Base-by-base conservation (phyloP, 306 rosid species). In the Cercis canadensis region DNA sequence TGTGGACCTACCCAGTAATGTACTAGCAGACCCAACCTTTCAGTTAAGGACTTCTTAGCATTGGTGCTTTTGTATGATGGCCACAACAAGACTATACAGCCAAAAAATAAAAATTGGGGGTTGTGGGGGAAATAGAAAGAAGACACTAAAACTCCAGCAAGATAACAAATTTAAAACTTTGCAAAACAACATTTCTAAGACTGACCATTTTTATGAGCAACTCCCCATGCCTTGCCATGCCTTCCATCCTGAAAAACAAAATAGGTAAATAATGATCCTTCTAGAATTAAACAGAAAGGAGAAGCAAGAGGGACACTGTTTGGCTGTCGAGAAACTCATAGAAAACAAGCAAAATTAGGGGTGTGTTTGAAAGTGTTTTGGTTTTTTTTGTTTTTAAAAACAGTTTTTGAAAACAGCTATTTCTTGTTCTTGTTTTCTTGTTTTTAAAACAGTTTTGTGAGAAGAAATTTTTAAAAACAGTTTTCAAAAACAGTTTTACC, bases 161-260 rank as follows among this genome's bases (percentile, higher is more conserved):
- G 3, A 7, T 3, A 44, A 6, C 39, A 49, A 18, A 7, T 3
- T 1, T 40, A 15, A 57, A 57, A 47, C 37, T 44, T 37, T 49
- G 21, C 65, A 34, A 52, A 24, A 76, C 33, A 36, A 34, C 37
- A 58, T 49, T 41, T 32, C 11, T 7, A 41, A 18, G 51, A 64
- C 82, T 60, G 61, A 91, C 99, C 99, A 47, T 86, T 82, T 81
- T 89, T 95, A 68, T 91, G 72, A 84, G 83, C 96, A 41, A 95
- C 15, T 18, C 99, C 99, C 99, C 99, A 95, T 11, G 99, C 97
- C 80, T 95, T 95, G 45, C 99, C 97, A 79, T 95, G 97, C 50
- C 56, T 87, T 56, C 96, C 97, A 79, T 82, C 96, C 99, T 95
- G 83, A 70, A 76, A 69, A 15, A 34, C 37, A 7, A 37, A 15